These are phyloP conservation scores for Pisolithus sp. DNA, from an alignment of 768 basidiomycete species.

Conservation along the genomic window DNA sequence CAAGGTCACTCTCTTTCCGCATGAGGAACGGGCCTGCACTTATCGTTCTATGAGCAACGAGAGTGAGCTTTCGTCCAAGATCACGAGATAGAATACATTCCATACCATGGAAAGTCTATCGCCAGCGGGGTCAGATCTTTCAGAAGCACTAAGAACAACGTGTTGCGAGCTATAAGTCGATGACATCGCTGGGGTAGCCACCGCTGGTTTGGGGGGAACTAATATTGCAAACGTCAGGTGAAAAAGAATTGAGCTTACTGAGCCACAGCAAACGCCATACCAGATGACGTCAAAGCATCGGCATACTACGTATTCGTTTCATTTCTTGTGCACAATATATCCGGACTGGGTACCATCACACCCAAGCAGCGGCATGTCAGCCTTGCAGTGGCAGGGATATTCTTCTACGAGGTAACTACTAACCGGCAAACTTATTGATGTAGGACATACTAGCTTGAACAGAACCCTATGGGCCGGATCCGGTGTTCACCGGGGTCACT, in stretches of 20 bases:
- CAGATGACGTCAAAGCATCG: neutral
- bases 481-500: no score
- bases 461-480: no score
- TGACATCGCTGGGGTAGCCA: no score
- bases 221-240: neutral
- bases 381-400: no score
- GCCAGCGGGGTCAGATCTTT: slow-evolving; percentile 14
- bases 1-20: slow-evolving; percentile 17
- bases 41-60: slow-evolving; percentile 23
- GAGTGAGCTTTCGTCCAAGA: slow-evolving; percentile 18
- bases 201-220: no score
- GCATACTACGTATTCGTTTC: neutral
- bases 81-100: slow-evolving; percentile 27
- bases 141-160: slow-evolving; percentile 22
- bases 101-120: slow-evolving; percentile 16
- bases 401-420: no score
- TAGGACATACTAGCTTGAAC: no score
- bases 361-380: slow-evolving; percentile 27
- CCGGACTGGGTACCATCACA: slow-evolving; percentile 37
- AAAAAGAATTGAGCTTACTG: no score
- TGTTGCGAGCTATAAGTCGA: slow-evolving; percentile 20
- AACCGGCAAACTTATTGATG: no score
- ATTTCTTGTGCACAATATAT: slow-evolving; percentile 39
- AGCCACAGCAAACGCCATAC: no score
- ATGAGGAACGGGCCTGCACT: slow-evolving; percentile 13